These are phyloP conservation scores for Pseudogymnoascus sp. DNA, from an alignment of 2,329 filamentous ascomycete species.

Conservation along the genomic window DNA sequence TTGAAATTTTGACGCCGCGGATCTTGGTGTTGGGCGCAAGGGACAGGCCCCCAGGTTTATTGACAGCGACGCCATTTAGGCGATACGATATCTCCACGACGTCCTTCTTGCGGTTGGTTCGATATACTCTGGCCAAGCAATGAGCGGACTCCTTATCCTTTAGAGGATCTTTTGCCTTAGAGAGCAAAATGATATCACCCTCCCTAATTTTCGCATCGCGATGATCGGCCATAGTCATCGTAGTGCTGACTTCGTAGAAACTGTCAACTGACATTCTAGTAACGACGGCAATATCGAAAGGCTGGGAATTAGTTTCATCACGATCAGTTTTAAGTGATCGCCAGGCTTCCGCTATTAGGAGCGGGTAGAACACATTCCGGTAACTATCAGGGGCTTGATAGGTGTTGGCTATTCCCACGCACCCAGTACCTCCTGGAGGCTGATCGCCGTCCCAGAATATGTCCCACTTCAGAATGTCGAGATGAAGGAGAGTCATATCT, in stretches of 20 bases:
- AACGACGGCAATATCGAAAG: slow-evolving; percentile 80
- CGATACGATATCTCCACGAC: slow-evolving; percentile 79
- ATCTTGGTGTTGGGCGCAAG: slow-evolving; percentile 64
- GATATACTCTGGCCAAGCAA: slow-evolving; percentile 77
- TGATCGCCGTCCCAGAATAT: slow-evolving; percentile 86
- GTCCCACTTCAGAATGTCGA: slow-evolving; percentile 84
- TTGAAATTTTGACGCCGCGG: slow-evolving; percentile 75
- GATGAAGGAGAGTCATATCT: slow-evolving; percentile 76
- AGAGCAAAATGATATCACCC: slow-evolving; percentile 83
- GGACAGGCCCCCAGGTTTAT: slow-evolving; percentile 51
- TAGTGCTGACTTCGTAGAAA: slow-evolving; percentile 84
- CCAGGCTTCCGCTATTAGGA: slow-evolving; percentile 92
- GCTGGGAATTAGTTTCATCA: slow-evolving; percentile 71
- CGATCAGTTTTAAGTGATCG: slow-evolving; percentile 84
- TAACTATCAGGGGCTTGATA: slow-evolving; percentile 74
- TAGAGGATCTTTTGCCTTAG: slow-evolving; percentile 64
- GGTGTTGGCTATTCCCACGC: slow-evolving; percentile 66
- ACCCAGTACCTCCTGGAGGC: slow-evolving; percentile 68
- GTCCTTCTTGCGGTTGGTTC: slow-evolving; percentile 71
- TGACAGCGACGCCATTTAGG: slow-evolving; percentile 49
- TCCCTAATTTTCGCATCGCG: slow-evolving; percentile 68
- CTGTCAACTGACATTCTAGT: slow-evolving; percentile 86
- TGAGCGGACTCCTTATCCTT: slow-evolving; percentile 58
- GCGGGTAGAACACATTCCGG: slow-evolving; percentile 79
- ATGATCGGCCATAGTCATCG: slow-evolving; percentile 61